Evolutionary conservation across 192 early-diverging fungal genomes (phyloP).

Genomic region (Podila verticillata): DNA sequence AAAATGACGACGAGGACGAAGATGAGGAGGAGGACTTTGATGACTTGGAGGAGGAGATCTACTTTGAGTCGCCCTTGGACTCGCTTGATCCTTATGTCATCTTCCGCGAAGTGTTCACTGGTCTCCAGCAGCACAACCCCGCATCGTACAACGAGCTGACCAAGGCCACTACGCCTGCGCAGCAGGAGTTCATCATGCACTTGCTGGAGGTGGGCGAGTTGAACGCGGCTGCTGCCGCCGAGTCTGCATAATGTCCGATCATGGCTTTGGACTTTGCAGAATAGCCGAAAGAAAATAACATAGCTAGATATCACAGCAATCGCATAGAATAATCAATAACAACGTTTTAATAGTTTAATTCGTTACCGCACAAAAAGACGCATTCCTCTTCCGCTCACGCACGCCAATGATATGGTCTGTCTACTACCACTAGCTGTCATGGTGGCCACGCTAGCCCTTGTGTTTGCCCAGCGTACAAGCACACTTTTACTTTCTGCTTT

Average conservation of each 20-base stretch:
- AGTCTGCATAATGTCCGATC: slow-evolving; percentile 1
- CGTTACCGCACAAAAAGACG: not conserved
- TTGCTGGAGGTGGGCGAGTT: slow-evolving; percentile 57
- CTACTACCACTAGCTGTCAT: no score
- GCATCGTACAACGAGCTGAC: slow-evolving; percentile 64
- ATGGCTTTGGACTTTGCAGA: not conserved
- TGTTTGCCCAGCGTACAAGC: no score
- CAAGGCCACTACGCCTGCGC: slow-evolving; percentile 61
- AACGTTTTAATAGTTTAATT: not conserved
- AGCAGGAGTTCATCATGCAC: slow-evolving; percentile 59
- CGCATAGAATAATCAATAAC: not conserved
- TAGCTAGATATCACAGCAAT: not conserved
- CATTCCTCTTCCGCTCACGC: no score
- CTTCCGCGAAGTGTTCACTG: slow-evolving; percentile 74
- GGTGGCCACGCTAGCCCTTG: no score
- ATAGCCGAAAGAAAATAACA: not conserved
- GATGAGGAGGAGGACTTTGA: slow-evolving; percentile 74
- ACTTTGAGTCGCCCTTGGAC: slow-evolving; percentile 84
- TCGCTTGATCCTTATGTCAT: slow-evolving; percentile 76
- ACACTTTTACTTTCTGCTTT: no score
- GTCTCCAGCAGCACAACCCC: slow-evolving; percentile 66
- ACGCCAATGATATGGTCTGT: no score
- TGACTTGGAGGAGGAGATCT: slow-evolving; percentile 77
- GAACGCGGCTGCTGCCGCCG: slow-evolving; percentile 36
- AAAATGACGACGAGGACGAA: slow-evolving; percentile 58